Percentiles rank a stretch among this genome's conserved stretches.
phyloP scores from a whole-genome alignment of 257 asterid species.

The Solanum ossicruentum region DNA sequence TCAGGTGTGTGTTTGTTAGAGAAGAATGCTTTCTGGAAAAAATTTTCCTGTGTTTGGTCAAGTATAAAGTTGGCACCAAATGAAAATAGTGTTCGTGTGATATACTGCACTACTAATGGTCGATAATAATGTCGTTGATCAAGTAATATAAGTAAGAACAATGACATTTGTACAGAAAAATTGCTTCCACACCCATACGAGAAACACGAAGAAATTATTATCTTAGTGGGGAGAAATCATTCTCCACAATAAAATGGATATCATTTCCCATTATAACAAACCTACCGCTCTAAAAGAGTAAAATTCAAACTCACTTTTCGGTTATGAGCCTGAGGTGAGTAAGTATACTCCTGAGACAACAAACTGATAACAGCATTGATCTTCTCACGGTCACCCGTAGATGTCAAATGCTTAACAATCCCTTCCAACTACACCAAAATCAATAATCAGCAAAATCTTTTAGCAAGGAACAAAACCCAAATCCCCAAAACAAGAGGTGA shows the following conservation, averaged over 20 bases:
- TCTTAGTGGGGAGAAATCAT: background rate
- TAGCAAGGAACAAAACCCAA: background rate
- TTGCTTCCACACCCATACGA: background rate
- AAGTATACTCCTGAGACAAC: slow-evolving; percentile 59
- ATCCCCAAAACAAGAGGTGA: background rate
- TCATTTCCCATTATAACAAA: background rate
- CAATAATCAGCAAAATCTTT: background rate
- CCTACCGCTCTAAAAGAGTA: background rate
- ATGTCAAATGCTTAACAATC: slow-evolving; percentile 75
- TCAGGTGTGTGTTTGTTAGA: background rate
- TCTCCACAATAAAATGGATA: background rate
- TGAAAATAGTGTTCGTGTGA: background rate
- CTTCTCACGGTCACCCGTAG: slow-evolving; percentile 69
- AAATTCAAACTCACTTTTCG: slow-evolving; percentile 50
- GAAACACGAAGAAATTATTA: background rate
- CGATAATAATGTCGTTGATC: background rate
- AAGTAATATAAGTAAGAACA: background rate
- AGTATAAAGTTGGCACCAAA: background rate
- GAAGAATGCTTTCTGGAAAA: background rate
- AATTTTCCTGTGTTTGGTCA: background rate
- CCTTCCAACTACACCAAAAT: slow-evolving; percentile 64
- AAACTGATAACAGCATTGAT: slow-evolving; percentile 66
- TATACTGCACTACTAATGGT: background rate
- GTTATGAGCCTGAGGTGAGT: slow-evolving; percentile 84
- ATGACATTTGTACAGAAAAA: background rate